phyloP scores from a whole-genome alignment of 257 asterid species.

The Primulina eburnea region DNA sequence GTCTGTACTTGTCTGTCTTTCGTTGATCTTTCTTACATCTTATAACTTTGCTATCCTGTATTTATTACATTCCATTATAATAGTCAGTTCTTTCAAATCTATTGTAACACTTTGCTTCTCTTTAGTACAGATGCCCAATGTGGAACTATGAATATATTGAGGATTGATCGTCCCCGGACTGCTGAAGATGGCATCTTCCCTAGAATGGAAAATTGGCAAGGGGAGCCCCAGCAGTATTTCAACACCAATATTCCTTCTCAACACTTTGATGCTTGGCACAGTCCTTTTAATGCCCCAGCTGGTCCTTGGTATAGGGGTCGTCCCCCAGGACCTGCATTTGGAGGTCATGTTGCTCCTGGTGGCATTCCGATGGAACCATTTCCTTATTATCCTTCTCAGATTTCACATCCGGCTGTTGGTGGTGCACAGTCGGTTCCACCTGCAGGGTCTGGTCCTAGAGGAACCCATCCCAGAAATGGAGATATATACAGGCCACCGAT shows the following conservation, averaged over 20 bases:
- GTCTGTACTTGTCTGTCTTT: slow-evolving; percentile 39
- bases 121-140: slow-evolving; percentile 48
- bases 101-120: slow-evolving; percentile 16
- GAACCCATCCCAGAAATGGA: slow-evolving; percentile 77
- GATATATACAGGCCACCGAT: slow-evolving; percentile 73
- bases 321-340: slow-evolving; percentile 74
- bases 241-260: slow-evolving; percentile 60
- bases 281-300: slow-evolving; percentile 66
- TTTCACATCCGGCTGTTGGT: slow-evolving; percentile 65
- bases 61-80: neutral
- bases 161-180: slow-evolving; percentile 47
- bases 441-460: slow-evolving; percentile 68
- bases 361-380: slow-evolving; percentile 79
- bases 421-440: slow-evolving; percentile 64
- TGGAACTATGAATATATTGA: slow-evolving; percentile 57
- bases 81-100: neutral
- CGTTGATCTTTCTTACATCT: neutral
- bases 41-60: neutral
- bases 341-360: slow-evolving; percentile 67
- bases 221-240: slow-evolving; percentile 61
- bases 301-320: slow-evolving; percentile 86
- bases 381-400: slow-evolving; percentile 74
- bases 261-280: slow-evolving; percentile 82
- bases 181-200: slow-evolving; percentile 54
- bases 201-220: slow-evolving; percentile 70